These are phyloP conservation scores for Russula ochroleuca DNA, from an alignment of 768 basidiomycete species.

Conservation along the genomic window DNA sequence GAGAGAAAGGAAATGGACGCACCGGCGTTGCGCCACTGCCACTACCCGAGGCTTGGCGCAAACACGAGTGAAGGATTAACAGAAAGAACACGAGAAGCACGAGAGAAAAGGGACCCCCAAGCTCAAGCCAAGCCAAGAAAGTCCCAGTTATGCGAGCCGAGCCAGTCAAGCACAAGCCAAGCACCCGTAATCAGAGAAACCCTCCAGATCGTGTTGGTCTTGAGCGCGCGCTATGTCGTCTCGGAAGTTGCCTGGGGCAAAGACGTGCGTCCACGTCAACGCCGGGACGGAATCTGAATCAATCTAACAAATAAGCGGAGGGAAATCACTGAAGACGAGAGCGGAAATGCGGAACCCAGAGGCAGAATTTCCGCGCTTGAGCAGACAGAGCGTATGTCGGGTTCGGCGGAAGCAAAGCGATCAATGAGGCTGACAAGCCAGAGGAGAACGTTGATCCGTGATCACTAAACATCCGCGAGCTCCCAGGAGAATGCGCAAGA, in stretches of 20 bases:
- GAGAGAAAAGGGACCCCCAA: not conserved
- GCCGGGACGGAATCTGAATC: not conserved
- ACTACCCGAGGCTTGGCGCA: not conserved
- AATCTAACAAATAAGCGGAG: not conserved
- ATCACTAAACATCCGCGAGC: not conserved
- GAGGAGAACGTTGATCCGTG: not conserved
- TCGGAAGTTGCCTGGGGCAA: not conserved
- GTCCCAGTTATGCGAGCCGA: no score
- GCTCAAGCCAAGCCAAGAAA: not conserved
- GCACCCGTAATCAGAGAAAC: slow-evolving; percentile 10
- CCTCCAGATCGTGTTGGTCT: slow-evolving; percentile 10
- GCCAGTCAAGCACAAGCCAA: not conserved
- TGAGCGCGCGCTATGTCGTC: slow-evolving; percentile 18
- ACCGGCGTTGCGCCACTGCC: not conserved
- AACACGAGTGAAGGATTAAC: not conserved
- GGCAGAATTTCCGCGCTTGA: not conserved
- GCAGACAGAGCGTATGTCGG: not conserved
- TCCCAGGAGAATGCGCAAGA: not conserved
- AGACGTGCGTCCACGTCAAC: slow-evolving; percentile 20
- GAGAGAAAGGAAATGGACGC: not conserved
- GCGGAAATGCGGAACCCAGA: not conserved
- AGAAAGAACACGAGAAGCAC: not conserved
- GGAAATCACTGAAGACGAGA: not conserved
- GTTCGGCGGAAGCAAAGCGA: not conserved
- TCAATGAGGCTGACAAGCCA: not conserved